Evolutionary conservation across 1,139 yeast species (phyloP).

Genomic region (Scheffersomyces illinoinensis): DNA sequence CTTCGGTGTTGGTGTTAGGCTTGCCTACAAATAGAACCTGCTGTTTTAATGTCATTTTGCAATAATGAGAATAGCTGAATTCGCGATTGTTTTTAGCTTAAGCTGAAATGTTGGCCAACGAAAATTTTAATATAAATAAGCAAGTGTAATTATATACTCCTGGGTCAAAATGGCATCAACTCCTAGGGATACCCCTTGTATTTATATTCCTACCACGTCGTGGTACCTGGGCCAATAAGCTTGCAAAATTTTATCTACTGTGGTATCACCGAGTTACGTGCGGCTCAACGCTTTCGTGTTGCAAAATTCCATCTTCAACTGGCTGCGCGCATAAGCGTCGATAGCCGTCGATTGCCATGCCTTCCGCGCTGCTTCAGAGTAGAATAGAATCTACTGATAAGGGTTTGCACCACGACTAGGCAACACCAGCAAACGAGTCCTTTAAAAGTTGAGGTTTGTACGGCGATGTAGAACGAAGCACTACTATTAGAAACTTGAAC

Average conservation of each 20-base stretch:
- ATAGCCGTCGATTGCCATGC: constrained; percentile 1
- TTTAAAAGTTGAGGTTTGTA: neutral
- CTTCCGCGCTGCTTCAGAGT: neutral
- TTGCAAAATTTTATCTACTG: neutral
- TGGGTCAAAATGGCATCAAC: neutral
- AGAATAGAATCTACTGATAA: neutral
- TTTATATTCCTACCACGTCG: neutral
- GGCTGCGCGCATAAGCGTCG: neutral
- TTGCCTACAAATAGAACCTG: constrained; percentile 50
- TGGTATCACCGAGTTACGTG: neutral
- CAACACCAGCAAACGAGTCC: too few species aligned
- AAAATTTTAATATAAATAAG: neutral
- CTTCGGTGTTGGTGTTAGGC: constrained; percentile 36
- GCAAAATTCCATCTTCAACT: neutral
- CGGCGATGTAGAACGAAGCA: too few species aligned
- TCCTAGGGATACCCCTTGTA: neutral
- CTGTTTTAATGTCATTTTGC: constrained; percentile 19
- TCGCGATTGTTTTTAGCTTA: neutral
- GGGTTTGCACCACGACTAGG: neutral
- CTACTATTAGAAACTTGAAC: too few species aligned
- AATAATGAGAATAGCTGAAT: neutral
- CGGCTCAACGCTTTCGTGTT: neutral
- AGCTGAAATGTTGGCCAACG: neutral
- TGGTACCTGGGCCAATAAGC: neutral
- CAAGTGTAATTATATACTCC: neutral